Evolutionary conservation across 2,329 filamentous ascomycete genomes (phyloP).

Genomic region (Penicillium freii): DNA sequence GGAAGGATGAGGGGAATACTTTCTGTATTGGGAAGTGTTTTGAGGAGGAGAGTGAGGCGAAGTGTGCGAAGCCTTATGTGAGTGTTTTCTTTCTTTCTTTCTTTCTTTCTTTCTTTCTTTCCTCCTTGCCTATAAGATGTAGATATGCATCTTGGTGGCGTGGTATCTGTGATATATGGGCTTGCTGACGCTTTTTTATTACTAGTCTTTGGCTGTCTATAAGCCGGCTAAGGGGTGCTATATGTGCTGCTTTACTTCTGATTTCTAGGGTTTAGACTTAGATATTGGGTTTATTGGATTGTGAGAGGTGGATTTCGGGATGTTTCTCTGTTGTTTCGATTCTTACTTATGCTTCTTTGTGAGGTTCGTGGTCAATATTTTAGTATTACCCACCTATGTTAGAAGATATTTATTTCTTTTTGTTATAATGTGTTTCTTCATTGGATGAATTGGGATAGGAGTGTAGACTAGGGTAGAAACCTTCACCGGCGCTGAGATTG

Average conservation of each 20-base stretch:
- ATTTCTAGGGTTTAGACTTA: neutral
- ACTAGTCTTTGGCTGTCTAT: conserved; percentile 3
- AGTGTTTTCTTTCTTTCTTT: conserved; percentile 4
- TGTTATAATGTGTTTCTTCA: neutral
- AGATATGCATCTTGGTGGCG: too few species aligned
- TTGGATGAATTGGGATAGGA: neutral
- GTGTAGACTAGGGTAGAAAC: neutral
- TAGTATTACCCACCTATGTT: neutral
- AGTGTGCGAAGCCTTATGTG: conserved; percentile 15
- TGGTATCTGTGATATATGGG: too few species aligned
- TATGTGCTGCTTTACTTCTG: conserved; percentile 15
- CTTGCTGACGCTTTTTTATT: too few species aligned
- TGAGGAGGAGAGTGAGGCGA: conserved; percentile 5
- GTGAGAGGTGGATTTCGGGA: neutral
- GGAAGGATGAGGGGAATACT: conserved; percentile 16
- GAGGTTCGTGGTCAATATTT: neutral
- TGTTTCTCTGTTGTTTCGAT: neutral
- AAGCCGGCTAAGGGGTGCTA: conserved; percentile 15
- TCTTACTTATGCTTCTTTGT: neutral
- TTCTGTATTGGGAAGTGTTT: conserved; percentile 20
- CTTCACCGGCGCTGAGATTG: neutral
- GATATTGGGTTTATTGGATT: neutral
- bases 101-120: neutral
- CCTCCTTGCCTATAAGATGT: neutral
- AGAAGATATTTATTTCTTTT: neutral